Base-by-base conservation (phyloP, 73 alveolate genomes). In the Effrenium voratum region DNA sequence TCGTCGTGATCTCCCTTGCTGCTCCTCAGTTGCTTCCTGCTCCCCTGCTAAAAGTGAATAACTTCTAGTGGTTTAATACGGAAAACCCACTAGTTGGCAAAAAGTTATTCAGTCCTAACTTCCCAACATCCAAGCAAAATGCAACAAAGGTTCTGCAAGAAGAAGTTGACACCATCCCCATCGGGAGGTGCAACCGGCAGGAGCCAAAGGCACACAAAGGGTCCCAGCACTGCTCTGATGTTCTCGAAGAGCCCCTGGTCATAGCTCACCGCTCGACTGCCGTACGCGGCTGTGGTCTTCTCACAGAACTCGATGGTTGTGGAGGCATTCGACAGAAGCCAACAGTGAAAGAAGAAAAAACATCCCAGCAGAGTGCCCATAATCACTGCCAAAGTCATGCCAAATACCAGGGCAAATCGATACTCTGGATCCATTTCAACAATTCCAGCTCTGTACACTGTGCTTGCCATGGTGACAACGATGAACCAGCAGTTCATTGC, bases 181-280 rank as follows among this genome's bases (percentile, higher is more conserved):
- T 36, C 19, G 41, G 95, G 95, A 26, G 95, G 95, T 6, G 95
- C 59, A 45, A 87, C 41, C 19, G 95, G 95, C 36, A 87, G 66
- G n/a, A 44, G 59, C 95, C 95, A 87, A 8, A 87, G 84, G 19
- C 43, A 26, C 43, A 87, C 95, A 12, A 32, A 2, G 34, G 95
- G 95, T 0, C 95, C 95, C 70, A 87, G 52, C 47, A 87, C 95
- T 6, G 95, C 52, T 5, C 95, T 63, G n/a, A 87, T 63, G 43
- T 87, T 87, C 95, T 87, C 95, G 38, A 36, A 87, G 63, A 87
- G 84, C 45, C 95, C 95, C 70, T 87, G 95, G 83, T 87, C 95
- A 28, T 87, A 87, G 95, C 50, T 55, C 40, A 87, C 84, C 26
- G 85, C 66, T 10, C 95, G 95, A 87, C 95, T 87, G 95, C 50